A percentile compares a stretch with the other conserved stretches of the same genome.
These are phyloP conservation scores for Microdochium trichocladiopsis DNA, from an alignment of 2,329 filamentous ascomycete genomes.

Conservation along the genomic window DNA sequence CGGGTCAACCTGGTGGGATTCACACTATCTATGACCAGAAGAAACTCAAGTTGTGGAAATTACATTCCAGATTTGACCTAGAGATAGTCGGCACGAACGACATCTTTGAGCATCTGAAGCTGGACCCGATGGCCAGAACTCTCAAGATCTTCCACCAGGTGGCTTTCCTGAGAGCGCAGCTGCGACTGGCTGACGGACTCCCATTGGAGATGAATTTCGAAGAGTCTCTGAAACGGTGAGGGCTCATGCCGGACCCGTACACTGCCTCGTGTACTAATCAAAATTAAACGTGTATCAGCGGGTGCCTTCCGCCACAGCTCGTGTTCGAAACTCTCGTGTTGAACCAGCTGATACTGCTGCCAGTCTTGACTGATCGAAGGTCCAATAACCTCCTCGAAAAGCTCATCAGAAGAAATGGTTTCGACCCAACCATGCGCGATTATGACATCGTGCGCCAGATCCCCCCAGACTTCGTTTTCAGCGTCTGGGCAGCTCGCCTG, in stretches of 20 bases:
- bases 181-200: background rate
- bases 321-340: slow-evolving; percentile 4
- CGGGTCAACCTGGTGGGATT: background rate
- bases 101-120: slow-evolving; percentile 3
- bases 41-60: slow-evolving; percentile 6
- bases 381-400: slow-evolving; percentile 2
- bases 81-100: slow-evolving; percentile 4
- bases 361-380: background rate
- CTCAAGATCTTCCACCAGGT: slow-evolving; percentile 7
- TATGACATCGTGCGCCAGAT: slow-evolving; percentile 1
- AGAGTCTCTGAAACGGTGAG: slow-evolving; percentile 1
- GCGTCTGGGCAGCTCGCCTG: slow-evolving; percentile 4
- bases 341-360: slow-evolving; percentile 4
- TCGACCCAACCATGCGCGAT: slow-evolving; percentile 2
- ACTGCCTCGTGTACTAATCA: background rate
- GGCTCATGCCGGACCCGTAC: background rate
- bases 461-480: slow-evolving; percentile 4
- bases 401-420: background rate
- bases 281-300: background rate
- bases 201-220: background rate
- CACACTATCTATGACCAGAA: background rate
- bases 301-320: slow-evolving; percentile 3
- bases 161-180: slow-evolving; percentile 2
- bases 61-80: slow-evolving; percentile 3
- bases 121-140: slow-evolving; percentile 1